A percentile compares a stretch with the other conserved stretches of the same genome.
phyloP scores from a whole-genome alignment of 345 rosid species.

The Brassica juncea region DNA sequence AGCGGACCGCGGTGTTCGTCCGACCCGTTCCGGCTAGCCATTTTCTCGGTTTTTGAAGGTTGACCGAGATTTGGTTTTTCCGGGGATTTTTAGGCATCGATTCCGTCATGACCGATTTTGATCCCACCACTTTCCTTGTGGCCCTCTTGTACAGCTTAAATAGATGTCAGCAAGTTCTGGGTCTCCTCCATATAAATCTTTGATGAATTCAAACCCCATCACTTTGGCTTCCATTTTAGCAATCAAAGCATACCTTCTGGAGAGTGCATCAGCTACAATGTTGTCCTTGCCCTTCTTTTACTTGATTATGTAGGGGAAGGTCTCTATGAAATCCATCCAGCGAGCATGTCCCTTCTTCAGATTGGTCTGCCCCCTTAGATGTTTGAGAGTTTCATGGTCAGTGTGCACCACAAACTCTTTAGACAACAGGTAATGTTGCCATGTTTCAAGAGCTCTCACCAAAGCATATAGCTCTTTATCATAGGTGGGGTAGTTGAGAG shows the following conservation, averaged over 20 bases:
- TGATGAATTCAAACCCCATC: neutral
- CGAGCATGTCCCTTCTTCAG: neutral
- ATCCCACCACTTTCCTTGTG: neutral
- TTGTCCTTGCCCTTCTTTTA: neutral
- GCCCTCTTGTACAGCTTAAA: neutral
- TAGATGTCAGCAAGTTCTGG: neutral
- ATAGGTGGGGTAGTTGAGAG: too few relatives aligned
- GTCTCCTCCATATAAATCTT: neutral
- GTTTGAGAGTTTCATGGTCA: neutral
- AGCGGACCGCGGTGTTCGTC: too few relatives aligned
- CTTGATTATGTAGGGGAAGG: neutral
- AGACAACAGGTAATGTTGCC: too few relatives aligned
- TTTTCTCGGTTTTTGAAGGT: too few relatives aligned
- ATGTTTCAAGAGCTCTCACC: neutral
- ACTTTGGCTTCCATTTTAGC: neutral
- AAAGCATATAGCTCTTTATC: neutral
- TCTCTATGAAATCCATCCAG: neutral
- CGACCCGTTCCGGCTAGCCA: too few relatives aligned
- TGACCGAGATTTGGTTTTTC: too few relatives aligned
- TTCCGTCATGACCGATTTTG: too few relatives aligned
- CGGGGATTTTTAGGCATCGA: too few relatives aligned
- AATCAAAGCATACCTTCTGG: neutral
- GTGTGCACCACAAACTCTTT: too few relatives aligned
- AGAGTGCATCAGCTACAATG: neutral
- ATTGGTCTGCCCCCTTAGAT: neutral